phyloP scores from a whole-genome alignment of 139 green algal species.

The Yamagishiella unicocca region DNA sequence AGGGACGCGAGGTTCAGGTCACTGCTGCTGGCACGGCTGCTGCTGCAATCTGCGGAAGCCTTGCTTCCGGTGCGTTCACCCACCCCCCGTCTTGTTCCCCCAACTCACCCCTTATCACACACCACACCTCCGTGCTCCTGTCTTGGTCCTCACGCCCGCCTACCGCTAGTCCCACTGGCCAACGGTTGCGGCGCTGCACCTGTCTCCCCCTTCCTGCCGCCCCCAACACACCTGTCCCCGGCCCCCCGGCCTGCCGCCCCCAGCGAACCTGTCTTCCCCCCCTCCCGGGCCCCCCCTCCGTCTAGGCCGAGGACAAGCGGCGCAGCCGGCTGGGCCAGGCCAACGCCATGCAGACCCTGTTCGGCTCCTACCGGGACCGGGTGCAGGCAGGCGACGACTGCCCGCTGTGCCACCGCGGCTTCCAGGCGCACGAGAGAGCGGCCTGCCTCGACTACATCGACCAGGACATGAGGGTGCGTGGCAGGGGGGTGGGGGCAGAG shows the following conservation, averaged over 20 bases:
- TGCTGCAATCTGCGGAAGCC: too few relatives aligned
- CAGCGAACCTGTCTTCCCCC: neutral
- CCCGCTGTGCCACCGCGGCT: conserved; percentile 1
- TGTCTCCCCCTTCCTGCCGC: neutral
- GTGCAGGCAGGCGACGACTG: neutral
- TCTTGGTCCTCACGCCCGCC: too few relatives aligned
- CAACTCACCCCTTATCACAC: too few relatives aligned
- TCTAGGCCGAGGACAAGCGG: conserved; percentile 2
- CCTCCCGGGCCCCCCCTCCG: neutral
- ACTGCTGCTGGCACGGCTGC: too few relatives aligned
- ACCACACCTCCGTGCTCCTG: too few relatives aligned
- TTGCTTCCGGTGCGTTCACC: too few relatives aligned
- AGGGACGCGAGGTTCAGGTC: too few relatives aligned
- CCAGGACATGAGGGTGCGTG: conserved; percentile 1
- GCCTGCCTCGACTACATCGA: conserved; percentile 30
- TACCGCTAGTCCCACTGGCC: too few relatives aligned
- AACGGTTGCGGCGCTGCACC: too few relatives aligned
- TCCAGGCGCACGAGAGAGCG: neutral
- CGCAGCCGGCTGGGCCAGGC: neutral
- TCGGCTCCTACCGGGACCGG: neutral
- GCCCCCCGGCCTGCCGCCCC: too few relatives aligned
- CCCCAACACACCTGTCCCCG: neutral
- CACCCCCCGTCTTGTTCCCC: too few relatives aligned
- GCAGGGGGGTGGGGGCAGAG: neutral
- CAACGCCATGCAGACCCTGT: neutral